Evolutionary conservation across 2,329 filamentous ascomycete genomes (phyloP).

Genomic region (Xylariales sp.): DNA sequence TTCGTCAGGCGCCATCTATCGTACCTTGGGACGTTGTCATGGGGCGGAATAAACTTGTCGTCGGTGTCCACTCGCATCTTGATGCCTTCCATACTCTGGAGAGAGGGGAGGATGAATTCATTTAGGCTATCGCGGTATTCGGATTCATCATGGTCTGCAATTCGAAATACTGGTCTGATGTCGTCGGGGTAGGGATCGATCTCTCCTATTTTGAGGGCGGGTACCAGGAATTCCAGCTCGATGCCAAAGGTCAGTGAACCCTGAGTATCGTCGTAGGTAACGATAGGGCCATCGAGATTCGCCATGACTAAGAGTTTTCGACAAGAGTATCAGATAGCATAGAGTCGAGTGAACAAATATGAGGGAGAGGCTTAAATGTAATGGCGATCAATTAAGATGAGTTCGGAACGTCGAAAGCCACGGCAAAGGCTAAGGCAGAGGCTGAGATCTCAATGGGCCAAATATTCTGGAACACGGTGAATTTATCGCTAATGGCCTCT

Average conservation of each 20-base stretch:
- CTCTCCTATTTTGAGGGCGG: background rate
- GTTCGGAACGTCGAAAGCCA: too few species aligned
- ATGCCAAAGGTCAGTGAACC: slow-evolving; percentile 20
- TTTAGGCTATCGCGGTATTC: slow-evolving; percentile 5
- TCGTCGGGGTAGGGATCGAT: background rate
- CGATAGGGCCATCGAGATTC: slow-evolving; percentile 12
- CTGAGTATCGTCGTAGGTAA: slow-evolving; percentile 13
- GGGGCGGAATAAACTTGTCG: slow-evolving; percentile 14
- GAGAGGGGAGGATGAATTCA: slow-evolving; percentile 1
- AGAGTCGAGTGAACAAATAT: too few species aligned
- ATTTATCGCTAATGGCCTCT: too few species aligned
- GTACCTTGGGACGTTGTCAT: slow-evolving; percentile 14
- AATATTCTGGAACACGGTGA: too few species aligned
- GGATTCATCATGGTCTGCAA: slow-evolving; percentile 10
- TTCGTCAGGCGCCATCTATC: slow-evolving; percentile 17
- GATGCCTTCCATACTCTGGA: slow-evolving; percentile 9
- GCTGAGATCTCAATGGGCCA: too few species aligned
- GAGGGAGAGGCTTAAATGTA: too few species aligned
- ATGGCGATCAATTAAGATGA: too few species aligned
- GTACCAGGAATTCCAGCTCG: slow-evolving; percentile 22
- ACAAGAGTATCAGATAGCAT: too few species aligned
- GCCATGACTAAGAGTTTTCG: background rate
- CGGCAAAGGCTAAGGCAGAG: too few species aligned
- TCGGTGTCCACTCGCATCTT: slow-evolving; percentile 9
- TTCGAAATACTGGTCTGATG: background rate